These are phyloP conservation scores for Thelonectria olida DNA, from an alignment of 2,329 filamentous ascomycete species.

Conservation along the genomic window DNA sequence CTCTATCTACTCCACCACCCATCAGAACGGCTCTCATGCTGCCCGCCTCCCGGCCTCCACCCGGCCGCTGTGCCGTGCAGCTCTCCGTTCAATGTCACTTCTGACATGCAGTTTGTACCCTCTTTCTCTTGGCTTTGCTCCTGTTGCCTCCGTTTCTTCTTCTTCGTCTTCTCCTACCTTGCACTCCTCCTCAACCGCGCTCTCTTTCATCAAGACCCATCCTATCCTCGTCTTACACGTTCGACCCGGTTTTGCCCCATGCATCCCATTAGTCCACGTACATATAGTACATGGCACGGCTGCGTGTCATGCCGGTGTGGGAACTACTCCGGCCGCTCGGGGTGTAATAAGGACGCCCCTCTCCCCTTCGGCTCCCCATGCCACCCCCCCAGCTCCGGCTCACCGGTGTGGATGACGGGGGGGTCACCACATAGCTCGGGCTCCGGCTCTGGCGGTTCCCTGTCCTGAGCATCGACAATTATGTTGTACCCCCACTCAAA, in stretches of 20 bases:
- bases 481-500: constrained; percentile 29
- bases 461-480: constrained; percentile 4
- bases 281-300: constrained; percentile 16
- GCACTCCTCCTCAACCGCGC: constrained; percentile 10
- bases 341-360: constrained; percentile 23
- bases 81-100: constrained; percentile 5
- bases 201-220: constrained; percentile 27
- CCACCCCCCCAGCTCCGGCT: constrained; percentile 29
- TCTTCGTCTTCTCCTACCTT: not conserved
- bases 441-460: constrained; percentile 22
- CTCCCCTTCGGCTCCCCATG: constrained; percentile 1
- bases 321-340: constrained; percentile 24
- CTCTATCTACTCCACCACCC: constrained; percentile 26
- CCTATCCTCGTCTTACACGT: constrained; percentile 14
- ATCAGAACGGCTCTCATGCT: constrained; percentile 16
- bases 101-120: constrained; percentile 14
- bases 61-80: constrained; percentile 20
- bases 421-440: constrained; percentile 25
- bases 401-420: constrained; percentile 37
- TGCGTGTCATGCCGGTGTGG: constrained; percentile 21
- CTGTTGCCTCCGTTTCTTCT: not conserved
- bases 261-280: constrained; percentile 35
- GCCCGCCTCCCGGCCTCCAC: constrained; percentile 23
- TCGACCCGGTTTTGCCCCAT: constrained; percentile 24
- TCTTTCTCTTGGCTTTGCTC: constrained; percentile 7